A percentile compares a stretch with the other conserved stretches of the same genome.
Evolutionary conservation across 2,329 filamentous ascomycete species (phyloP).

Genomic region (Akanthomyces muscarius): DNA sequence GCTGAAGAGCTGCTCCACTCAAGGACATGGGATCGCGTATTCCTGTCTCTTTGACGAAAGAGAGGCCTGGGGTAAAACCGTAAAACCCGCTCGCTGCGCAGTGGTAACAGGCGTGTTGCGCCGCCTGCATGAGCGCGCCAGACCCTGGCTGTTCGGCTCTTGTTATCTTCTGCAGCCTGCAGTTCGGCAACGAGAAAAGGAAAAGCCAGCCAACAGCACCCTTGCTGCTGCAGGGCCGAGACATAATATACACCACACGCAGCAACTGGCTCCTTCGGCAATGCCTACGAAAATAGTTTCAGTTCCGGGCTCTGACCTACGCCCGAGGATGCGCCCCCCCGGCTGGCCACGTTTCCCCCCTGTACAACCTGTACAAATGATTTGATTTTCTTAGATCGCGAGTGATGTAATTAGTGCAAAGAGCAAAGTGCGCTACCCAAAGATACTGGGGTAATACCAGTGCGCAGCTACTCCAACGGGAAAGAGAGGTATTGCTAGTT

Average conservation of each 20-base stretch:
- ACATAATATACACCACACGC: background rate
- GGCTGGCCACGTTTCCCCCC: conserved; percentile 1
- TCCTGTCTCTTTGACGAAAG: background rate
- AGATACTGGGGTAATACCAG: background rate
- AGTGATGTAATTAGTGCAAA: conserved; percentile 6
- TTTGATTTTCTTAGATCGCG: conserved; percentile 11
- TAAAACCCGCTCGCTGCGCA: background rate
- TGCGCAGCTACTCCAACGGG: no score
- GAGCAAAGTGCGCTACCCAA: background rate
- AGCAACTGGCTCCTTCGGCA: background rate
- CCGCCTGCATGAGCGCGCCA: no score
- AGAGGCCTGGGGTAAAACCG: no score
- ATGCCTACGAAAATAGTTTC: background rate
- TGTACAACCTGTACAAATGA: conserved; percentile 1
- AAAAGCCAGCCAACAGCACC: background rate
- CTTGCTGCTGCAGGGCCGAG: background rate
- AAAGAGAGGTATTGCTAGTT: background rate
- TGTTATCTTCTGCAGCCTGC: no score
- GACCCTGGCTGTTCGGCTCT: no score
- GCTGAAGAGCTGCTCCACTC: background rate
- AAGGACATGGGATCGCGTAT: background rate
- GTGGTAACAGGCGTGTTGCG: no score
- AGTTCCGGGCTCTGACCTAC: background rate
- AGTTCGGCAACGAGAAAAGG: no score
- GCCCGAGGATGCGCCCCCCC: background rate